Conservation (phyloP, 441 rosid species). For the Erodium moschatum region DNA sequence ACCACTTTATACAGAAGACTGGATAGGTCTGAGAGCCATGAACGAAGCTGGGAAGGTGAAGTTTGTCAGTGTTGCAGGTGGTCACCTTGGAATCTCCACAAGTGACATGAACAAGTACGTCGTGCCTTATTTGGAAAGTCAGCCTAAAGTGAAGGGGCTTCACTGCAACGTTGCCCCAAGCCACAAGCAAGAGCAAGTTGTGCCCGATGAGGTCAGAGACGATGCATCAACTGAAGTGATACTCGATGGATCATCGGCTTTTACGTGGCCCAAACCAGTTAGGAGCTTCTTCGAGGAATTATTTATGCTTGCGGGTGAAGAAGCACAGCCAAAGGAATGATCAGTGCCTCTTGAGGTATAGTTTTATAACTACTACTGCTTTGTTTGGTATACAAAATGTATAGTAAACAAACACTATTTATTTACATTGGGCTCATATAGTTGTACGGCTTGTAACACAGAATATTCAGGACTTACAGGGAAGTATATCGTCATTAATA, state of each 20-base stretch:
- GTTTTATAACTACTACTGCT: too few relatives aligned
- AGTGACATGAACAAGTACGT: constrained; percentile 39
- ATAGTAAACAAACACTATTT: too few relatives aligned
- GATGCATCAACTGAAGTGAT: constrained; percentile 19
- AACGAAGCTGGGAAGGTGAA: constrained; percentile 50
- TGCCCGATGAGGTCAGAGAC: not conserved
- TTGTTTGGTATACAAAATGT: too few relatives aligned
- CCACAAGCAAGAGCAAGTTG: constrained; percentile 16
- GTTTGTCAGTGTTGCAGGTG: constrained; percentile 44
- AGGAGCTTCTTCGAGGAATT: constrained; percentile 26
- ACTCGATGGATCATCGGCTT: constrained; percentile 26
- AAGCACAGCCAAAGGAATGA: not conserved
- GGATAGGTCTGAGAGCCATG: constrained; percentile 56
- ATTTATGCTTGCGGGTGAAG: too few relatives aligned
- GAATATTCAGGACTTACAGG: too few relatives aligned
- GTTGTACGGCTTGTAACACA: too few relatives aligned
- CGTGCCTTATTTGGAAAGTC: constrained; percentile 42
- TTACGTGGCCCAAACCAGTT: constrained; percentile 29
- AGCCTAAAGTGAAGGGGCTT: constrained; percentile 10
- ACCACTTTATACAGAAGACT: constrained; percentile 50
- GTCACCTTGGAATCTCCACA: constrained; percentile 50
- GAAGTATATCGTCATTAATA: too few relatives aligned
- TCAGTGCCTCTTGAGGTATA: too few relatives aligned
- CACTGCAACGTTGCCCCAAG: constrained; percentile 14
- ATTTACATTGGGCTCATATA: too few relatives aligned